phyloP scores from a whole-genome alignment of 371 early-diverging fungal genomes.

The Zopfochytrium polystomum region DNA sequence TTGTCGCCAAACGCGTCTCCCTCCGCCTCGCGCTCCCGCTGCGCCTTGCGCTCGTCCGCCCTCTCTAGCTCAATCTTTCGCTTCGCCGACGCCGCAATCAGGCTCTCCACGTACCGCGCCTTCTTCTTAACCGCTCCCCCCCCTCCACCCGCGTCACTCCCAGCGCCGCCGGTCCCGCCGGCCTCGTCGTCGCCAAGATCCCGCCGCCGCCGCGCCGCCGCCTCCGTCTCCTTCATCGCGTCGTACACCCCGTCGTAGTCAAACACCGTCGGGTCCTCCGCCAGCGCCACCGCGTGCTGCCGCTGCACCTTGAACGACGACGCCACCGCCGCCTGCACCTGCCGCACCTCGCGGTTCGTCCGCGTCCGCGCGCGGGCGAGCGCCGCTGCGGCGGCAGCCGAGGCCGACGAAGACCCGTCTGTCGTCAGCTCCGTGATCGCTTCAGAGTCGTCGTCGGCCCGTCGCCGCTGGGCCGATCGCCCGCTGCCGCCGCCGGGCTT shows the following conservation, averaged over 20 bases:
- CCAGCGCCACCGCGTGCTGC: conserved; percentile 64
- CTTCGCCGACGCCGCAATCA: conserved; percentile 72
- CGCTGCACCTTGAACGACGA: conserved; percentile 32
- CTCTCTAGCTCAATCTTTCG: conserved; percentile 80
- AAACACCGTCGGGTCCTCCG: conserved; percentile 78
- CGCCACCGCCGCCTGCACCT: neutral
- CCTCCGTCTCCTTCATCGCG: conserved; percentile 65
- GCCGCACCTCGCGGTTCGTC: neutral
- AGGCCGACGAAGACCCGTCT: too few species aligned
- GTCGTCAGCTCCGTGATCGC: too few species aligned
- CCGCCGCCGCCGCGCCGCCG: conserved; percentile 38
- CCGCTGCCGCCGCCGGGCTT: too few species aligned
- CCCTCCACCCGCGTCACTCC: neutral
- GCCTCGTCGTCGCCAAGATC: conserved; percentile 28
- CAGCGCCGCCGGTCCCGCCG: neutral
- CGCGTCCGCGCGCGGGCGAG: neutral
- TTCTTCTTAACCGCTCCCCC: conserved; percentile 6
- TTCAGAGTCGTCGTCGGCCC: too few species aligned
- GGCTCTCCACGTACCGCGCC: conserved; percentile 76
- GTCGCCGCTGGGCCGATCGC: too few species aligned
- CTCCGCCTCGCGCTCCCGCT: conserved; percentile 72
- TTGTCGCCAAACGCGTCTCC: conserved; percentile 70
- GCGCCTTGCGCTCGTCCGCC: conserved; percentile 75
- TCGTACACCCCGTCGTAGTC: conserved; percentile 92
- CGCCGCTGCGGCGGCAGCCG: neutral